Conservation (phyloP, 495 filamentous ascomycete species). For the Xylaria intraflava region DNA sequence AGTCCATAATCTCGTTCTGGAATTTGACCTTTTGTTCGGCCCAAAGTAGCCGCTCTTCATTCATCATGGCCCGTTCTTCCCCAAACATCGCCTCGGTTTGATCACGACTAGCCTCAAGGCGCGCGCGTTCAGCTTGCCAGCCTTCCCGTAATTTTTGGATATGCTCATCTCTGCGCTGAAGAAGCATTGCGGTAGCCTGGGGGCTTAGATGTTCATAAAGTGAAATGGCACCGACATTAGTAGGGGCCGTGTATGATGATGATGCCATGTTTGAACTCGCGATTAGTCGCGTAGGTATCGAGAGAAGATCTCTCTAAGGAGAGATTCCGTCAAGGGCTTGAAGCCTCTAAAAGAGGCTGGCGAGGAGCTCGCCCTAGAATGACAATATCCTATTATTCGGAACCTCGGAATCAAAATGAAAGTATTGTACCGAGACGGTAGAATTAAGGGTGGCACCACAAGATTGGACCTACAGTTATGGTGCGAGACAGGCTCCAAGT, state of each 20-base stretch:
- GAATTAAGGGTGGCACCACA: conserved; percentile 35
- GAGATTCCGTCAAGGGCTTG: conserved; percentile 20
- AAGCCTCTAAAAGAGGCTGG: conserved; percentile 9
- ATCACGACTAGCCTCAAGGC: conserved; percentile 38
- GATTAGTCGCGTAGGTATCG: conserved; percentile 11
- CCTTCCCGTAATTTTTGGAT: conserved; percentile 33
- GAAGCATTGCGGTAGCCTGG: conserved; percentile 21
- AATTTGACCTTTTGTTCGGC: conserved; percentile 30
- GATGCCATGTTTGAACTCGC: conserved; percentile 13
- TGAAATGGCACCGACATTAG: conserved; percentile 11
- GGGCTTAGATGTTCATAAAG: conserved; percentile 17
- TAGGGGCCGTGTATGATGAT: conserved; percentile 20
- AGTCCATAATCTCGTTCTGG: conserved; percentile 18
- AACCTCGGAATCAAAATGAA: conserved; percentile 33
- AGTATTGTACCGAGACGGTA: conserved; percentile 26
- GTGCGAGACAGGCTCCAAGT: conserved; percentile 16
- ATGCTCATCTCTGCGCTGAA: conserved; percentile 37
- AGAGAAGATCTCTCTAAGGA: conserved; percentile 18
- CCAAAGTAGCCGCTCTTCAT: conserved; percentile 37
- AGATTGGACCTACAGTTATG: conserved; percentile 28
- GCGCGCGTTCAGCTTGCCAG: conserved; percentile 42
- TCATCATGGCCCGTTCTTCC: conserved; percentile 40
- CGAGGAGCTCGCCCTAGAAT: conserved; percentile 25
- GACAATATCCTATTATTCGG: conserved; percentile 11
- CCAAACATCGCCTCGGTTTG: conserved; percentile 41